Percentiles rank a stretch among this genome's conserved stretches.
Evolutionary conservation across 73 alveolate species (phyloP).

Genomic region (Diophrys sp.): DNA sequence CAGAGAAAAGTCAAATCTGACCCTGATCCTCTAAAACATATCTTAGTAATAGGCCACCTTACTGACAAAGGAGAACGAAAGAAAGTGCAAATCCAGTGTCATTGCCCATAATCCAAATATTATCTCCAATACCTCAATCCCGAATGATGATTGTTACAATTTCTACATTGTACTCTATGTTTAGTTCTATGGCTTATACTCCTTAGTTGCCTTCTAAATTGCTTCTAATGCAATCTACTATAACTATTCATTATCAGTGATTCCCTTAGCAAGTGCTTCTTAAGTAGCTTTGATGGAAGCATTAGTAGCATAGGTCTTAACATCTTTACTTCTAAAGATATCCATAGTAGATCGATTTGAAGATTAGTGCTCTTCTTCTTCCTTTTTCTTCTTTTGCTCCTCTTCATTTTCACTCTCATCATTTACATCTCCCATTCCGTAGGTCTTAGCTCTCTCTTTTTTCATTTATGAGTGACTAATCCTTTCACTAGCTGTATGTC

Average conservation of each 20-base stretch:
- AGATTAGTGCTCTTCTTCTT: conserved; percentile 69
- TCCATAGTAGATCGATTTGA: conserved; percentile 23
- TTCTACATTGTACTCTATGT: conserved; percentile 87
- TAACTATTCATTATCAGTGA: conserved; percentile 71
- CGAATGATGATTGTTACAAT: no score
- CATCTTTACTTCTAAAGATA: conserved; percentile 82
- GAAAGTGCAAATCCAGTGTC: no score
- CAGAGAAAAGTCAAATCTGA: no score
- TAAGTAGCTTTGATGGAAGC: conserved; percentile 85
- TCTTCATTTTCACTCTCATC: conserved; percentile 86
- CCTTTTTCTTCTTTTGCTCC: conserved; percentile 57
- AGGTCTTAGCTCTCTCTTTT: conserved; percentile 76
- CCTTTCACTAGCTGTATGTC: conserved; percentile 87
- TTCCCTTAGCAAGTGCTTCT: conserved; percentile 78
- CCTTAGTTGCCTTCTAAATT: conserved; percentile 73
- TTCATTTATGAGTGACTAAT: conserved; percentile 77
- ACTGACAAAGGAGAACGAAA: no score
- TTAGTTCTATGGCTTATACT: conserved; percentile 76
- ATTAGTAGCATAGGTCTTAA: conserved; percentile 88
- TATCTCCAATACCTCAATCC: no score
- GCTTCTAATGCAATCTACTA: conserved; percentile 85
- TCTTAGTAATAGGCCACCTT: no score
- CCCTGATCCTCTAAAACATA: no score
- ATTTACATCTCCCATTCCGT: conserved; percentile 75
- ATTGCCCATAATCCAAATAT: no score